Evolutionary conservation across 768 basidiomycete species (phyloP).

Genomic region (Porphyrellus cyaneotinctus): DNA sequence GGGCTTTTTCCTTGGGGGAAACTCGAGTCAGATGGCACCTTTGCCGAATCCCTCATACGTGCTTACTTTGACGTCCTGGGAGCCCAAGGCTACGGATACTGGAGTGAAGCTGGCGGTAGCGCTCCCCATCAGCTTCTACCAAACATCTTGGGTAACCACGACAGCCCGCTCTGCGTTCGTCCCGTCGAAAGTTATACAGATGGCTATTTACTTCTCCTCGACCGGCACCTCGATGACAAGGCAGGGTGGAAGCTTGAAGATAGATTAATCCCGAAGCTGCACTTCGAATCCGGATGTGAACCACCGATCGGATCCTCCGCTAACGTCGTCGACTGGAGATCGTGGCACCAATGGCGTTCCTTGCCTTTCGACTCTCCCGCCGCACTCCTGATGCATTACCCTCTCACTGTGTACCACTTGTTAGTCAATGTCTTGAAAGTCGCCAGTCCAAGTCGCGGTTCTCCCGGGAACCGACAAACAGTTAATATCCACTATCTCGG

Average conservation of each 20-base stretch:
- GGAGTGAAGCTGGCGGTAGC: constrained; percentile 37
- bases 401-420: constrained; percentile 39
- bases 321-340: constrained; percentile 38
- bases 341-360: constrained; percentile 45
- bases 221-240: constrained; percentile 29
- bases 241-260: constrained; percentile 37
- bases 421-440: constrained; percentile 34
- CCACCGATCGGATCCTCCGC: constrained; percentile 24
- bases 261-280: constrained; percentile 33
- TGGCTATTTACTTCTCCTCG: constrained; percentile 32
- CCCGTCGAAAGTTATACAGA: constrained; percentile 26
- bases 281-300: constrained; percentile 28
- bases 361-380: constrained; percentile 42
- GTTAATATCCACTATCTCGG: constrained; percentile 38
- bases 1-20: constrained; percentile 42
- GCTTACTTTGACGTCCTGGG: constrained; percentile 39
- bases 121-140: constrained; percentile 28
- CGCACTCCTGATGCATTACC: constrained; percentile 42
- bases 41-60: constrained; percentile 31
- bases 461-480: constrained; percentile 21
- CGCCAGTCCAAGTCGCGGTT: constrained; percentile 21
- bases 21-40: constrained; percentile 40
- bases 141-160: constrained; percentile 8
- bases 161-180: constrained; percentile 4
- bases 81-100: constrained; percentile 38